These are phyloP conservation scores for Przewalskia tangutica DNA, from an alignment of 257 asterid species.

Conservation along the genomic window DNA sequence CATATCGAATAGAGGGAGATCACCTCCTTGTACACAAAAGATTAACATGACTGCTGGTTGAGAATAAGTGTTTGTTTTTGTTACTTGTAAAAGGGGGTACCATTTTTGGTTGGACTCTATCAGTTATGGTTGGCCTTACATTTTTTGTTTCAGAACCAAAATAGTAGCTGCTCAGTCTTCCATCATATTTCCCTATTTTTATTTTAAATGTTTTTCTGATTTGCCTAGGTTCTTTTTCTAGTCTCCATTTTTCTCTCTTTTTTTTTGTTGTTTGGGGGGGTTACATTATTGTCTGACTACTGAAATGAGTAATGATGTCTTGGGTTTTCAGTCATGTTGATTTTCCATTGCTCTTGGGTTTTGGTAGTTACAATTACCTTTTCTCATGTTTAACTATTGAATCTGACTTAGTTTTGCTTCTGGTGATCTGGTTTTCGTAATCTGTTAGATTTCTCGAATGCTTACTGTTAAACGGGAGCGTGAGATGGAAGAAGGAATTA, in stretches of 20 bases:
- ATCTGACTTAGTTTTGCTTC: neutral
- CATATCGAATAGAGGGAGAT: neutral
- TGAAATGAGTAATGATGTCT: neutral
- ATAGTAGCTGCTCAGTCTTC: neutral
- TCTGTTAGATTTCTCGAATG: slow-evolving; percentile 68
- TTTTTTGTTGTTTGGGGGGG: too few relatives aligned
- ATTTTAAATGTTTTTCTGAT: neutral
- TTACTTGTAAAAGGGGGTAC: neutral
- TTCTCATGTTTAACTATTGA: neutral
- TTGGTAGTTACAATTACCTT: neutral
- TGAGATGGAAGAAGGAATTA: slow-evolving; percentile 85
- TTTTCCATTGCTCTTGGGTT: neutral
- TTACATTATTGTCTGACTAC: neutral
- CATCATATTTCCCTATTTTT: neutral
- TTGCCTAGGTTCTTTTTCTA: neutral
- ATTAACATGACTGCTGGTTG: neutral
- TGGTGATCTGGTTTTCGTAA: neutral
- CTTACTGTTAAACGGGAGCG: slow-evolving; percentile 87
- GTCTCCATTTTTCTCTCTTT: neutral
- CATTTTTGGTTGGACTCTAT: neutral
- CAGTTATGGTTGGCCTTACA: neutral
- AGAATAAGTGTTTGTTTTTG: neutral
- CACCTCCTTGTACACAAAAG: neutral
- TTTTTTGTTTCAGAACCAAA: neutral
- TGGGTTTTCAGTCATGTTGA: neutral